These are phyloP conservation scores for Colletotrichum acutatum DNA, from an alignment of 2,329 filamentous ascomycete genomes.

Conservation along the genomic window DNA sequence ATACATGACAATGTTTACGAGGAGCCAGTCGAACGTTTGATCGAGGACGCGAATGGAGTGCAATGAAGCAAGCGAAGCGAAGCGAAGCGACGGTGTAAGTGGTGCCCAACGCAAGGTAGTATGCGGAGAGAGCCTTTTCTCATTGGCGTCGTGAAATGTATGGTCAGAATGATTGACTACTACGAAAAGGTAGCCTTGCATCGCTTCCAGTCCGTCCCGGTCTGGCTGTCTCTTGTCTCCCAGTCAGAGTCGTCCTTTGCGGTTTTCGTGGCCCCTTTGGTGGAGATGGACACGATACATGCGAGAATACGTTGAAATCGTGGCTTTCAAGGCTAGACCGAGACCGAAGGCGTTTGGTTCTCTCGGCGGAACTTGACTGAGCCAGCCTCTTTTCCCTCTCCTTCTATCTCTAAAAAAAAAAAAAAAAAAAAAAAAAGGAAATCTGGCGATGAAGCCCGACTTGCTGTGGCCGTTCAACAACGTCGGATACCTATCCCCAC, in stretches of 20 bases:
- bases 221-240: background rate
- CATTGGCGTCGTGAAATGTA: background rate
- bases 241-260: background rate
- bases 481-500: background rate
- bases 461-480: background rate
- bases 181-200: constrained; percentile 2
- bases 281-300: background rate
- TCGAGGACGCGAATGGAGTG: background rate
- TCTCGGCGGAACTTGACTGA: background rate
- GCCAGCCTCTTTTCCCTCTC: background rate
- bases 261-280: background rate
- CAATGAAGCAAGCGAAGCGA: constrained; percentile 21
- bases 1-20: background rate
- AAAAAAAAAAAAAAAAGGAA: background rate
- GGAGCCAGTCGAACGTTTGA: background rate
- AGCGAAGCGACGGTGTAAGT: constrained; percentile 28
- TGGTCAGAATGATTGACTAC: background rate
- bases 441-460: background rate
- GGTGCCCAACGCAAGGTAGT: background rate
- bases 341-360: background rate
- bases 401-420: too few species aligned
- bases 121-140: background rate
- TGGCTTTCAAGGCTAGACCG: background rate
- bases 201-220: background rate
- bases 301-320: background rate